Base-by-base conservation (phyloP, 139 green algal species). In the Asterochloris erici region DNA sequence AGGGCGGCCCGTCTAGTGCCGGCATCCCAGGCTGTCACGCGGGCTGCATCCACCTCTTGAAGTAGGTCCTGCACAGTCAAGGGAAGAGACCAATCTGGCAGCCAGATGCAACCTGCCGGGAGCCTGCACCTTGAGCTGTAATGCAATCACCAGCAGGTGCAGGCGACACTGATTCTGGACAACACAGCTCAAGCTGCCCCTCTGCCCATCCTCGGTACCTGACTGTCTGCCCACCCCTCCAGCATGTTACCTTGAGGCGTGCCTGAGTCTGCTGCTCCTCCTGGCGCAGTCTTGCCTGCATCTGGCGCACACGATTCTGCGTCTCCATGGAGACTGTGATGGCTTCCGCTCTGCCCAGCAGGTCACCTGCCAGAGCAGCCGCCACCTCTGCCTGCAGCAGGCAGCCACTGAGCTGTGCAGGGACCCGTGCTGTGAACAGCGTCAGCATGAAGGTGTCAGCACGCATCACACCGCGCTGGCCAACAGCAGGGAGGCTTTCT, bases 1-100 rank as follows among this genome's bases (percentile, higher is more conserved):
- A 93, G 80, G 14, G 38, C 63, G 11, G 84, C 78, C 0, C 83
- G 74, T 38, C 71, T 76, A 15, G n/a, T 81, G 1, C 84, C 81
- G 14, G 83, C 54, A 38, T 83, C 84, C n/a, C 74, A 75, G 26
- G 61, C 74, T 28, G 73, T 74, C 24, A 61, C 71, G 0, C 63
- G 60, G 24, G 71, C 68, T 11, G 28, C 63, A 9, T 84, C 85
- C 63, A 84, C 79, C 26, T 29, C 78, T 60, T 73, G 54, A 75
- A 90, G 66, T 64, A 76, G 64, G 23, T 74, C 78, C 84, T 81
- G 77, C 74, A 54, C 38, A 54, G 38, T 54, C 38, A 54, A n/a
- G 38, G 38, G 38, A 54, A 6, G 38, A 54, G 6, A 2, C 6
- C 4, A 54, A 54, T 54, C 38, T 54, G 38, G 38, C 38, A 54